phyloP scores from a whole-genome alignment of 305 asterid species.

The Nicotiana rustica region DNA sequence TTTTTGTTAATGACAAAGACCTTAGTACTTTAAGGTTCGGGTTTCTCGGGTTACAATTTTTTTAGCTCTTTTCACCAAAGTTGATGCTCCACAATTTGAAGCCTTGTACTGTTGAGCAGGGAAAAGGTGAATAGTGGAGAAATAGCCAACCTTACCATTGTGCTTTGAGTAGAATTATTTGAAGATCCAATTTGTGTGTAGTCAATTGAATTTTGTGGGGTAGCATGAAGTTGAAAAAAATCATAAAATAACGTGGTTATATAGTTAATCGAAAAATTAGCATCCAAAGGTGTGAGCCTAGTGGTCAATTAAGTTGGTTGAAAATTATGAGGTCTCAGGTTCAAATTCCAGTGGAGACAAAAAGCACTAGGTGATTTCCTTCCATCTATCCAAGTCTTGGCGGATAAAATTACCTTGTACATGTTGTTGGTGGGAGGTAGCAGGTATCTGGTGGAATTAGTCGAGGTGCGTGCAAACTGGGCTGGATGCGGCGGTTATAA shows the following conservation, averaged over 20 bases:
- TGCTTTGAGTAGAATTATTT: constrained; percentile 17
- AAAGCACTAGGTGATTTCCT: too few relatives aligned
- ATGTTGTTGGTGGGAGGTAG: too few relatives aligned
- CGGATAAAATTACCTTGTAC: too few relatives aligned
- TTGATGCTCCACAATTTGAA: neutral
- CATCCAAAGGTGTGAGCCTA: too few relatives aligned
- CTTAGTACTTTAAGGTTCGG: constrained; percentile 12
- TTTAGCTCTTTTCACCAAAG: neutral
- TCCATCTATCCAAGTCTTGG: too few relatives aligned
- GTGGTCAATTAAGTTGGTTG: too few relatives aligned
- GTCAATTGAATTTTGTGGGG: constrained; percentile 1
- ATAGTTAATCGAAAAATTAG: neutral
- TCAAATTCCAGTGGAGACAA: too few relatives aligned
- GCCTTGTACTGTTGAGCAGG: constrained; percentile 3
- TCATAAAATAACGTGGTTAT: neutral
- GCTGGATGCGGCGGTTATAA: too few relatives aligned
- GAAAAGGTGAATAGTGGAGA: neutral
- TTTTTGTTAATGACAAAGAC: neutral
- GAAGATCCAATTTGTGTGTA: constrained; percentile 26
- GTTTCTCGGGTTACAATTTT: neutral
- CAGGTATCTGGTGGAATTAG: too few relatives aligned
- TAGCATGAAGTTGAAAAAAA: constrained; percentile 15
- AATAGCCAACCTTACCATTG: neutral
- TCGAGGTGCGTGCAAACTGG: too few relatives aligned
- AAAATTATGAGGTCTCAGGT: too few relatives aligned